Conservation (phyloP, 2,329 filamentous ascomycete species). For the Ceratocystis alfenasii region DNA sequence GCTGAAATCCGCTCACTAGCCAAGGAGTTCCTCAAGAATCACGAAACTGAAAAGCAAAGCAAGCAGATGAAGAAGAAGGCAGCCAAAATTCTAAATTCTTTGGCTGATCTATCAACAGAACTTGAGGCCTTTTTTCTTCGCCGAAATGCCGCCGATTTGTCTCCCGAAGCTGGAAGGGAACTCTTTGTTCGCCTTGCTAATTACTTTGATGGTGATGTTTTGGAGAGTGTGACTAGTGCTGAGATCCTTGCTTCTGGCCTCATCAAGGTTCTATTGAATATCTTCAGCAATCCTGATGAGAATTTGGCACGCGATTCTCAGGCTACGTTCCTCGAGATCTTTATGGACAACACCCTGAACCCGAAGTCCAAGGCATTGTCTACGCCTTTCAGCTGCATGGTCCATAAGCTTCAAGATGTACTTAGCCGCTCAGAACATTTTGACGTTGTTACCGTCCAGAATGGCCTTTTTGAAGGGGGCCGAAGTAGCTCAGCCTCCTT, state of each 20-base stretch:
- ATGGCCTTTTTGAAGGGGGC: conserved; percentile 80
- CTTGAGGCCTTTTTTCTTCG: conserved; percentile 60
- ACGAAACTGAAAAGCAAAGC: conserved; percentile 63
- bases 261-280: conserved; percentile 67
- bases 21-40: conserved; percentile 68
- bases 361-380: conserved; percentile 55
- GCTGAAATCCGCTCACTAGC: conserved; percentile 65
- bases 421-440: conserved; percentile 96
- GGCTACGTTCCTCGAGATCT: conserved; percentile 76
- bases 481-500: conserved; percentile 87
- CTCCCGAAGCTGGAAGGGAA: conserved; percentile 42
- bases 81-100: conserved; percentile 56
- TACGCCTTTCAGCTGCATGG: conserved; percentile 79
- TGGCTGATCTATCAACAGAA: conserved; percentile 59
- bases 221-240: conserved; percentile 90
- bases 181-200: conserved; percentile 66
- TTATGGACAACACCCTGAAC: conserved; percentile 67
- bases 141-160: conserved; percentile 36
- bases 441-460: conserved; percentile 89
- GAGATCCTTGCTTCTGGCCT: conserved; percentile 85
- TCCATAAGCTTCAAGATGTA: conserved; percentile 89
- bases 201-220: conserved; percentile 77
- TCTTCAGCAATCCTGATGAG: conserved; percentile 64
- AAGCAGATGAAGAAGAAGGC: conserved; percentile 70
- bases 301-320: conserved; percentile 54